These are phyloP conservation scores for Ganoderma boninense DNA, from an alignment of 1,284 basidiomycete genomes.

Conservation along the genomic window DNA sequence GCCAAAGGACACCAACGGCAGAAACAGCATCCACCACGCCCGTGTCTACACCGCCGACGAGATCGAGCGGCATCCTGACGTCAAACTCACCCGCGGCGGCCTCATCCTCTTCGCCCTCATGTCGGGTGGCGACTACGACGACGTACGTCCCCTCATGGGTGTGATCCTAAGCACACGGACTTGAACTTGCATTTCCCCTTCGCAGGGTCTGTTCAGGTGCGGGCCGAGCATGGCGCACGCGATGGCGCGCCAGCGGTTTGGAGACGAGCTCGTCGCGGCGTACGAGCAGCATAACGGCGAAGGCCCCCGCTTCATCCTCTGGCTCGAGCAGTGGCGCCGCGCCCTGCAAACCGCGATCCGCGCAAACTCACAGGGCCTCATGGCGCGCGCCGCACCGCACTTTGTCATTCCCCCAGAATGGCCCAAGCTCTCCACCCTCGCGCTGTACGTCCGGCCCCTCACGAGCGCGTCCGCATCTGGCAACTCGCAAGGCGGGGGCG, in stretches of 20 bases:
- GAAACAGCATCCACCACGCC: slow-evolving; percentile 50
- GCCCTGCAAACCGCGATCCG: slow-evolving; percentile 56
- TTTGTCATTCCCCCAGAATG: slow-evolving; percentile 52
- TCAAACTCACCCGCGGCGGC: slow-evolving; percentile 57
- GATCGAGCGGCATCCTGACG: slow-evolving; percentile 44
- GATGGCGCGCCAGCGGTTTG: slow-evolving; percentile 51
- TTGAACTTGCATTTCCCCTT: not conserved
- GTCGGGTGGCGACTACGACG: slow-evolving; percentile 73
- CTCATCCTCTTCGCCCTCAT: slow-evolving; percentile 73
- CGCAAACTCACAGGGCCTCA: slow-evolving; percentile 52
- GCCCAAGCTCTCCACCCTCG: slow-evolving; percentile 46
- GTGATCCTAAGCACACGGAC: not conserved
- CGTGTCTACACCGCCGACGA: slow-evolving; percentile 52
- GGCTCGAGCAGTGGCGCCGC: slow-evolving; percentile 50
- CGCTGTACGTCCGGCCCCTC: slow-evolving; percentile 55
- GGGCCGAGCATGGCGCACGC: slow-evolving; percentile 47
- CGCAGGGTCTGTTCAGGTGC: slow-evolving; percentile 46
- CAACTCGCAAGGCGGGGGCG: slow-evolving; percentile 36
- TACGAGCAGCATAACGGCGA: slow-evolving; percentile 35
- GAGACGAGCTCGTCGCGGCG: slow-evolving; percentile 55
- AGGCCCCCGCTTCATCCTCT: slow-evolving; percentile 37
- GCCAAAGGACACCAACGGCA: slow-evolving; percentile 46
- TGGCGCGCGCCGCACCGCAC: slow-evolving; percentile 45
- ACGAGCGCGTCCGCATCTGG: slow-evolving; percentile 30
- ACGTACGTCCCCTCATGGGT: slow-evolving; percentile 43